Evolutionary conservation across 1,284 basidiomycete species (phyloP).

Genomic region (Moesziomyces sp.): DNA sequence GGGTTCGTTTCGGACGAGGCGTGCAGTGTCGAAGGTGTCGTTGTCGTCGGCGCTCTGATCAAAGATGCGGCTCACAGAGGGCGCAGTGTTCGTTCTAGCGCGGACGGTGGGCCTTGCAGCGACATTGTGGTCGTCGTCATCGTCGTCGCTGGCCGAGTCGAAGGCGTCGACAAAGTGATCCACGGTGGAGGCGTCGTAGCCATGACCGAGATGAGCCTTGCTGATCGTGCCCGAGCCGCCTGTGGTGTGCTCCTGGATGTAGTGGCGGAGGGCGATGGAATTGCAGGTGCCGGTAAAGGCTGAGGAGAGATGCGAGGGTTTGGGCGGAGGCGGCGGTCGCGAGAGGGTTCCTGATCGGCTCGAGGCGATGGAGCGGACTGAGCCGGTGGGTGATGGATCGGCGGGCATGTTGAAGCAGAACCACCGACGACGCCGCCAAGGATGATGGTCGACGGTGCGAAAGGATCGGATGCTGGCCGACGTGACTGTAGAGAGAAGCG

Average conservation of each 20-base stretch:
- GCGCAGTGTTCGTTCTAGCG: constrained; percentile 40
- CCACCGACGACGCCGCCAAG: not conserved
- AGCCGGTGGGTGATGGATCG: constrained; percentile 16
- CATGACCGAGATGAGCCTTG: constrained; percentile 30
- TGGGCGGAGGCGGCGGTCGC: constrained; percentile 50
- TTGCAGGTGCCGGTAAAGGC: constrained; percentile 56
- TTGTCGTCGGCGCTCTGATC: constrained; percentile 19
- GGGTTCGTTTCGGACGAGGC: constrained; percentile 33
- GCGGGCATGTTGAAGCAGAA: constrained; percentile 6
- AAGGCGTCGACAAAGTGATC: constrained; percentile 40
- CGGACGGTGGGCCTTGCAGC: constrained; percentile 18
- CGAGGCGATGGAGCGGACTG: constrained; percentile 21
- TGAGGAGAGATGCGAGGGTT: constrained; percentile 53
- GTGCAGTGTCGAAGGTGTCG: constrained; percentile 16
- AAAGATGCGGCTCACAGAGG: constrained; percentile 37
- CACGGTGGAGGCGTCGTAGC: constrained; percentile 30
- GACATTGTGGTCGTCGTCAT: constrained; percentile 1
- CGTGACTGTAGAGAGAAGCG: too few relatives aligned
- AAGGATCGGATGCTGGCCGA: not conserved
- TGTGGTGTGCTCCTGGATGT: constrained; percentile 51
- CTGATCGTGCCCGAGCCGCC: constrained; percentile 38
- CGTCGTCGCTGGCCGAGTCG: constrained; percentile 31
- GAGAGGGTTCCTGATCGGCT: constrained; percentile 31
- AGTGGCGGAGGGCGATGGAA: constrained; percentile 52
- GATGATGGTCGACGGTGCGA: not conserved